Percentiles rank a stretch among this genome's conserved stretches.
Conservation (phyloP, 1,284 basidiomycete species). For the Ganoderma leucocontextum region DNA sequence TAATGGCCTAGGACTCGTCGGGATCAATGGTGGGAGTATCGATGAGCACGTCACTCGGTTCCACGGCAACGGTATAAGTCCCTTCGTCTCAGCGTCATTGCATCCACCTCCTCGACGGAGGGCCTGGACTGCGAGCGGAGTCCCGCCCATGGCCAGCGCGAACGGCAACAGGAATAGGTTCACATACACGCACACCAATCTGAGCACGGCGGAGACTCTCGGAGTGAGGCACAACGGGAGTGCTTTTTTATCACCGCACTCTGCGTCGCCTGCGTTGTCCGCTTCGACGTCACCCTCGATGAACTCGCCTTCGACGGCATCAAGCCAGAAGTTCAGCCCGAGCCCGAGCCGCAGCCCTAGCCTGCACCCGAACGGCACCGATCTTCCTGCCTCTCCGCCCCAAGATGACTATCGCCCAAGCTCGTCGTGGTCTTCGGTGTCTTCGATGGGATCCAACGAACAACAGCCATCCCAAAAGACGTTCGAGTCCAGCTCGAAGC, state of each 20-base stretch:
- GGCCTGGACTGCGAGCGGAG: conserved; percentile 53
- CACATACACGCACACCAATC: conserved; percentile 44
- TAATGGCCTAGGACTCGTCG: conserved; percentile 24
- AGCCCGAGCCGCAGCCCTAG: conserved; percentile 30
- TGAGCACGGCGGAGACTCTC: conserved; percentile 47
- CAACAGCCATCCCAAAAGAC: conserved; percentile 36
- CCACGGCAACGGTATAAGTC: conserved; percentile 20
- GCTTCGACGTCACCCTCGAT: conserved; percentile 22
- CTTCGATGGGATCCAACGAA: conserved; percentile 57
- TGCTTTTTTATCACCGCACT: conserved; percentile 29
- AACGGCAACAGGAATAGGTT: conserved; percentile 32
- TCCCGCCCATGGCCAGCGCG: conserved; percentile 27
- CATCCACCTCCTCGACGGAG: conserved; percentile 68
- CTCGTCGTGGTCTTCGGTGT: conserved; percentile 60
- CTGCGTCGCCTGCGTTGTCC: conserved; percentile 27
- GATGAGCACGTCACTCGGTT: conserved; percentile 21
- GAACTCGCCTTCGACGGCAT: conserved; percentile 27
- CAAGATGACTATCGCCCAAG: conserved; percentile 38
- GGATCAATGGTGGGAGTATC: conserved; percentile 19
- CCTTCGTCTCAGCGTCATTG: conserved; percentile 52
- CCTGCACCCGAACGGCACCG: conserved; percentile 21
- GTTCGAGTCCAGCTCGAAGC: conserved; percentile 49
- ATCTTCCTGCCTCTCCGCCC: conserved; percentile 18
- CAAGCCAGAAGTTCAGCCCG: conserved; percentile 28
- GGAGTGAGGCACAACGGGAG: conserved; percentile 40